A percentile compares a stretch with the other conserved stretches of the same genome.
phyloP scores from a whole-genome alignment of 2,329 filamentous ascomycete species.

The Alternaria sp. region DNA sequence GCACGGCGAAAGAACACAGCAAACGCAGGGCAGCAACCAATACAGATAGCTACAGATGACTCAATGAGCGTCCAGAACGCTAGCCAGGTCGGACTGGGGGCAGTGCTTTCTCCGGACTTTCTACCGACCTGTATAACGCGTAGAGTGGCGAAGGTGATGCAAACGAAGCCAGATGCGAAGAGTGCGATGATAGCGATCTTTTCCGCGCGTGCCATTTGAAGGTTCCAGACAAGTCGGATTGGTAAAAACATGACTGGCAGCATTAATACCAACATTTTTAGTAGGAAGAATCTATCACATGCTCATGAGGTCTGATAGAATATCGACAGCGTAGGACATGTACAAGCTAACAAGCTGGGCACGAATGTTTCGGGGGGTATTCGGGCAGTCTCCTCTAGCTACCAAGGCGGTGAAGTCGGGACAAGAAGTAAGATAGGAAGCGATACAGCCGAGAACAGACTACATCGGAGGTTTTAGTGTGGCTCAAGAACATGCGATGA shows the following conservation, averaged over 20 bases:
- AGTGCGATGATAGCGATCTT: slow-evolving; percentile 43
- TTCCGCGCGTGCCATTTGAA: slow-evolving; percentile 40
- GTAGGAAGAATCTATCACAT: not conserved
- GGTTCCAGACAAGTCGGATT: slow-evolving; percentile 45
- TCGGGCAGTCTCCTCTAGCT: slow-evolving; percentile 34
- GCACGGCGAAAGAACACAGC: slow-evolving; percentile 20
- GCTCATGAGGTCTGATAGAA: slow-evolving; percentile 46
- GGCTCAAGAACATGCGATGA: not conserved
- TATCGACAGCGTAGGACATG: slow-evolving; percentile 41
- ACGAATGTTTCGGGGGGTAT: slow-evolving; percentile 29
- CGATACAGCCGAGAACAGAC: slow-evolving; percentile 46
- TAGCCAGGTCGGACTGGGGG: slow-evolving; percentile 41
- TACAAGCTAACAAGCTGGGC: slow-evolving; percentile 42
- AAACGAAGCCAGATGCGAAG: slow-evolving; percentile 31
- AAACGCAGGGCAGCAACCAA: slow-evolving; percentile 33
- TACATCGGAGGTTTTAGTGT: slow-evolving; percentile 9
- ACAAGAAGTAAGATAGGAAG: slow-evolving; percentile 30
- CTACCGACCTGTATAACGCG: slow-evolving; percentile 42
- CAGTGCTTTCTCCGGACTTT: slow-evolving; percentile 19
- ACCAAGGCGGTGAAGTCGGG: slow-evolving; percentile 43
- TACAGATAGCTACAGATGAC: slow-evolving; percentile 36
- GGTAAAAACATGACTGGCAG: slow-evolving; percentile 47
- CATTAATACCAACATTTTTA: not conserved
- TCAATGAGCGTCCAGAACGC: slow-evolving; percentile 47
- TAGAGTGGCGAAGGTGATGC: slow-evolving; percentile 29